A percentile compares a stretch with the other conserved stretches of the same genome.
phyloP scores from a whole-genome alignment of 2,329 filamentous ascomycete genomes.

The Fusarium metavorans region DNA sequence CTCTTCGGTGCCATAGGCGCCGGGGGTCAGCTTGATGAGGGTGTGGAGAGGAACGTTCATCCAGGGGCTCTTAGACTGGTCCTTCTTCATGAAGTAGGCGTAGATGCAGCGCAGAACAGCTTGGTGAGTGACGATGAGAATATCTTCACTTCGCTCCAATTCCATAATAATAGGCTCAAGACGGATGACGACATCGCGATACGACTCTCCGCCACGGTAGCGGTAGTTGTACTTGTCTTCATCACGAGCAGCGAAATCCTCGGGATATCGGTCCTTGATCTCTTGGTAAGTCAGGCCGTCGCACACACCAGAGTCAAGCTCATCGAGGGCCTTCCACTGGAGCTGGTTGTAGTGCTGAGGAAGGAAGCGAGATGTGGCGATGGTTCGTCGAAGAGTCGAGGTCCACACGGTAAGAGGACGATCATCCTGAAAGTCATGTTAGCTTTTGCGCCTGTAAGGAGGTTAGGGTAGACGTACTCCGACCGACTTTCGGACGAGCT shows the following conservation, averaged over 20 bases:
- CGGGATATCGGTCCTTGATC: constrained; percentile 90
- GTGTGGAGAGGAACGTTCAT: constrained; percentile 98
- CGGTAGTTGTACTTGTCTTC: constrained; percentile 99
- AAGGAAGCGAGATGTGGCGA: constrained; percentile 88
- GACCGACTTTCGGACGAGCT: constrained; percentile 86
- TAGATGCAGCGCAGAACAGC: constrained; percentile 97
- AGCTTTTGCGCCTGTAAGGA: constrained; percentile 9
- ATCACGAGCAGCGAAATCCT: constrained; percentile 95
- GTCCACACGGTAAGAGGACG: constrained; percentile 73
- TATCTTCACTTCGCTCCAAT: constrained; percentile 93
- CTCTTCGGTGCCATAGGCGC: constrained; percentile 93
- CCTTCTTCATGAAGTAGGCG: constrained; percentile 98
- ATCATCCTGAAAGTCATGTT: constrained; percentile 60
- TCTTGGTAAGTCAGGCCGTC: constrained; percentile 97
- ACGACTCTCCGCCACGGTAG: constrained; percentile 94
- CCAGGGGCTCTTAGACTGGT: constrained; percentile 93
- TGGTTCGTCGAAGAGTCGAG: constrained; percentile 80
- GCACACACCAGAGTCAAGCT: constrained; percentile 95
- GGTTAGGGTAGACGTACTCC: constrained; percentile 69
- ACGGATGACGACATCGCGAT: constrained; percentile 96
- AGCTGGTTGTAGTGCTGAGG: constrained; percentile 88
- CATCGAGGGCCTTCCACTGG: constrained; percentile 98
- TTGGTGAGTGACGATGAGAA: constrained; percentile 97
- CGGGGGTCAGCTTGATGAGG: constrained; percentile 94
- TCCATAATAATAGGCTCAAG: constrained; percentile 99